Conservation (phyloP, 495 filamentous ascomycete species). For the Amorphotheca resinae region DNA sequence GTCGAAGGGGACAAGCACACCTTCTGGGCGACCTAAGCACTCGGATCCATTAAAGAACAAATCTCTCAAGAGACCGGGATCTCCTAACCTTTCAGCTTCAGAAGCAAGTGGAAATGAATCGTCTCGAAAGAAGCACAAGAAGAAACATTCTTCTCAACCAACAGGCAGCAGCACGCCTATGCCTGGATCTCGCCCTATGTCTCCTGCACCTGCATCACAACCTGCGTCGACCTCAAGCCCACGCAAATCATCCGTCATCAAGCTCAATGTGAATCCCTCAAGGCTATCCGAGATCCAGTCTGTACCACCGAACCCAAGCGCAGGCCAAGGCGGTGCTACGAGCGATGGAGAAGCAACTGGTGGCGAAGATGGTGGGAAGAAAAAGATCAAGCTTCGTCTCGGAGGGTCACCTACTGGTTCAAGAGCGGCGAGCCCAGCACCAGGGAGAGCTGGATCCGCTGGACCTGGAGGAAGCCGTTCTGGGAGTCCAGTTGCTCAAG, state of each 20-base stretch:
- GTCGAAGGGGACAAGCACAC: constrained; percentile 62
- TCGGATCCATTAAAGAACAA: constrained; percentile 49
- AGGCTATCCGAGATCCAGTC: constrained; percentile 29
- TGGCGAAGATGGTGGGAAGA: constrained; percentile 58
- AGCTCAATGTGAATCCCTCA: constrained; percentile 24
- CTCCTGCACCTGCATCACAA: constrained; percentile 26
- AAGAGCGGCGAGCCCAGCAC: constrained; percentile 32
- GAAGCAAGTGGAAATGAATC: constrained; percentile 85
- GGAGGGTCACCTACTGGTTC: constrained; percentile 17
- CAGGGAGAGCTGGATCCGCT: constrained; percentile 11
- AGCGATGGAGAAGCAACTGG: constrained; percentile 73
- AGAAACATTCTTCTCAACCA: constrained; percentile 39
- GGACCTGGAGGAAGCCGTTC: constrained; percentile 33
- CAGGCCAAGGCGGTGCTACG: constrained; percentile 41
- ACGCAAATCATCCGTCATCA: constrained; percentile 30
- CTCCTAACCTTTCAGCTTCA: constrained; percentile 60
- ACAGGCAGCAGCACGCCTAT: constrained; percentile 40
- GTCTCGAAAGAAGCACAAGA: constrained; percentile 78
- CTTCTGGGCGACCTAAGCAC: constrained; percentile 48
- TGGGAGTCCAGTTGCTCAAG: constrained; percentile 33
- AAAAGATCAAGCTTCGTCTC: constrained; percentile 39
- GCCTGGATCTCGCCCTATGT: constrained; percentile 42
- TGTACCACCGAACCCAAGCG: constrained; percentile 23
- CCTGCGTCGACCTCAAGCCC: constrained; percentile 17
- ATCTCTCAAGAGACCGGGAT: constrained; percentile 72